These are phyloP conservation scores for Hypocreales sp. DNA, from an alignment of 2,329 filamentous ascomycete species.

Conservation along the genomic window DNA sequence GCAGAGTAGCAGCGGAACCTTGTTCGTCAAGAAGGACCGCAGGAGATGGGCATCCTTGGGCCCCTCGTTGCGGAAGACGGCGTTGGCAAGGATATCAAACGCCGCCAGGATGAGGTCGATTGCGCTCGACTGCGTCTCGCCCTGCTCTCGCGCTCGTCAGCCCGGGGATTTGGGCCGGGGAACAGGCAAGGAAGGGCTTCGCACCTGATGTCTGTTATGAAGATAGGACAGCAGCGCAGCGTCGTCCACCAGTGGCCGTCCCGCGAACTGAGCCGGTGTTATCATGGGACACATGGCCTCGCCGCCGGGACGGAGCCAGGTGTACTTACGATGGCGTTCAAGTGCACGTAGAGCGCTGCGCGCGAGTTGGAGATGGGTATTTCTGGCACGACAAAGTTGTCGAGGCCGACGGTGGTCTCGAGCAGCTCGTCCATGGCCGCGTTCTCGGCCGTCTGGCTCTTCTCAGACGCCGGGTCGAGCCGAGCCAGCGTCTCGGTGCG, in stretches of 20 bases:
- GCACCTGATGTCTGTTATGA: constrained; percentile 73
- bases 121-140: constrained; percentile 60
- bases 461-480: constrained; percentile 38
- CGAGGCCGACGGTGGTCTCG: constrained; percentile 38
- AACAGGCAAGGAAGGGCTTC: constrained; percentile 8
- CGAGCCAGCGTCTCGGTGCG: constrained; percentile 38
- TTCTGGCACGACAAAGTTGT: constrained; percentile 42
- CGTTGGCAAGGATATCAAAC: constrained; percentile 81
- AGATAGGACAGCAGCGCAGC: constrained; percentile 62
- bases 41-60: constrained; percentile 52
- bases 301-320: no score
- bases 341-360: constrained; percentile 70
- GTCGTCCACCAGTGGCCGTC: constrained; percentile 73
- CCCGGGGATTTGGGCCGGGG: no score
- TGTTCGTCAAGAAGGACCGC: constrained; percentile 72
- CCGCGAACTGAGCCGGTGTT: constrained; percentile 53
- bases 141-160: constrained; percentile 26
- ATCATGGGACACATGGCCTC: no score
- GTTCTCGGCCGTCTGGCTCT: constrained; percentile 29
- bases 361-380: constrained; percentile 59
- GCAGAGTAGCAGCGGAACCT: constrained; percentile 38
- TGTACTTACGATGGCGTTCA: constrained; percentile 65
- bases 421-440: constrained; percentile 40
- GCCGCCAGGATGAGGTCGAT: constrained; percentile 75
- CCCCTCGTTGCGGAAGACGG: constrained; percentile 52